phyloP scores from a whole-genome alignment of 805 yeast genomes.

The Candida montana region DNA sequence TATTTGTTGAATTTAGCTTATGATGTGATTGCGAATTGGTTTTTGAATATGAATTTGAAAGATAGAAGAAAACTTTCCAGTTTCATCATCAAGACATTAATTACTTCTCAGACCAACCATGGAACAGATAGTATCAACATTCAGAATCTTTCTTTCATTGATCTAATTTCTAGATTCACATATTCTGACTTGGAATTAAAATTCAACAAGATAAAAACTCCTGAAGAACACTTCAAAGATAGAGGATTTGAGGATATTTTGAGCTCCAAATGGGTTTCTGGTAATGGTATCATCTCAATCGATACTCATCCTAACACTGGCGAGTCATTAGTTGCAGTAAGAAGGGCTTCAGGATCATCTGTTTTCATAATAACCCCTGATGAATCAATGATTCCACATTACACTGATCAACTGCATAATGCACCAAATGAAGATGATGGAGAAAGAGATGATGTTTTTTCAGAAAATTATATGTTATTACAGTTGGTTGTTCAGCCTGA shows the following conservation, averaged over 20 bases:
- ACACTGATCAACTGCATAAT: conserved; percentile 21
- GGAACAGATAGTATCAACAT: conserved; percentile 29
- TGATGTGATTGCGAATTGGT: conserved; percentile 67
- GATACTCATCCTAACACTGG: conserved; percentile 50
- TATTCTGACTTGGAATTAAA: conserved; percentile 57
- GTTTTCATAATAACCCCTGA: conserved; percentile 41
- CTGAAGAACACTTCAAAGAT: conserved; percentile 24
- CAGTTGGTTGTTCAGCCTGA: conserved; percentile 46
- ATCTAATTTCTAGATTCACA: conserved; percentile 62
- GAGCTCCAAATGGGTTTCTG: conserved; percentile 53
- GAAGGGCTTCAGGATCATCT: conserved; percentile 65
- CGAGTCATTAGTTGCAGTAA: conserved; percentile 41
- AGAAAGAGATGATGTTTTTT: conserved; percentile 21
- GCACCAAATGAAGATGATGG: conserved; percentile 28
- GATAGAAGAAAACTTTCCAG: conserved; percentile 57
- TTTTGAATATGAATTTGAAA: conserved; percentile 52
- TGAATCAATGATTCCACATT: conserved; percentile 30
- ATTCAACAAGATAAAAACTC: conserved; percentile 25
- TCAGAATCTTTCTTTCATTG: conserved; percentile 58
- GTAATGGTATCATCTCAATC: conserved; percentile 51
- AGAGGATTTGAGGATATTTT: conserved; percentile 14
- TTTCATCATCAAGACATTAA: conserved; percentile 54
- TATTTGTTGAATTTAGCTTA: conserved; percentile 63
- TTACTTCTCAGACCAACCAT: conserved; percentile 34
- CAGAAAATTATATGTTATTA: conserved; percentile 45